A percentile compares a stretch with the other conserved stretches of the same genome.
Conservation (phyloP, 2,329 filamentous ascomycete genomes). For the Fusarium nelsonii region DNA sequence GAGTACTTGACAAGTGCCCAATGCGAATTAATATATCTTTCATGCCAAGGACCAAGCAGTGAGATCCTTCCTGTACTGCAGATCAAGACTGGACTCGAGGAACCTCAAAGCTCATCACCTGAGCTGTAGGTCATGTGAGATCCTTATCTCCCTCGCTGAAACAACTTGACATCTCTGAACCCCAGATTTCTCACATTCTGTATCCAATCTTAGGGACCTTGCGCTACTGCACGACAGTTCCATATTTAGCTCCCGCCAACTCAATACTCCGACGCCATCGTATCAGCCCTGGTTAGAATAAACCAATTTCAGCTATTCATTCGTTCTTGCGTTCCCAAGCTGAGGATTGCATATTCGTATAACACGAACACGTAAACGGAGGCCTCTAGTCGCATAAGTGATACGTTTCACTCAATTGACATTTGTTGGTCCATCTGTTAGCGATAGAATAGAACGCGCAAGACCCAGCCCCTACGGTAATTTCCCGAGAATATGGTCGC, state of each 20-base stretch:
- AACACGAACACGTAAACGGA: background rate
- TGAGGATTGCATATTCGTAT: slow-evolving; percentile 6
- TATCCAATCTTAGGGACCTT: slow-evolving; percentile 20
- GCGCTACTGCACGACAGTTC: slow-evolving; percentile 43
- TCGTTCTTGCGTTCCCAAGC: background rate
- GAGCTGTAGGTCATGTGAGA: background rate
- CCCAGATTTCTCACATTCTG: slow-evolving; percentile 23
- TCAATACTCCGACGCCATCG: slow-evolving; percentile 27
- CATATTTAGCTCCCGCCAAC: slow-evolving; percentile 40
- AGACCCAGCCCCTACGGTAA: slow-evolving; percentile 1
- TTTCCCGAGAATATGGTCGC: background rate
- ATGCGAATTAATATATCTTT: slow-evolving; percentile 8
- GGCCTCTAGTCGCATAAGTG: slow-evolving; percentile 4
- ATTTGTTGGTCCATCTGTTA: background rate
- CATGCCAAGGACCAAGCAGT: background rate
- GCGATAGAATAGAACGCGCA: background rate
- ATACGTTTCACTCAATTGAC: background rate
- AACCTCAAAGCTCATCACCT: slow-evolving; percentile 3
- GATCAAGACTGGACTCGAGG: background rate
- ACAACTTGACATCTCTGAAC: slow-evolving; percentile 11
- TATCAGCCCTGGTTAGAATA: slow-evolving; percentile 8
- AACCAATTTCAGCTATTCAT: background rate
- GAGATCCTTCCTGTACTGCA: background rate
- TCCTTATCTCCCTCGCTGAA: background rate
- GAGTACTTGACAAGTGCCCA: slow-evolving; percentile 13